Conservation (phyloP, 202 grass and related monocot genomes). For the Sporobolus alterniflorus region DNA sequence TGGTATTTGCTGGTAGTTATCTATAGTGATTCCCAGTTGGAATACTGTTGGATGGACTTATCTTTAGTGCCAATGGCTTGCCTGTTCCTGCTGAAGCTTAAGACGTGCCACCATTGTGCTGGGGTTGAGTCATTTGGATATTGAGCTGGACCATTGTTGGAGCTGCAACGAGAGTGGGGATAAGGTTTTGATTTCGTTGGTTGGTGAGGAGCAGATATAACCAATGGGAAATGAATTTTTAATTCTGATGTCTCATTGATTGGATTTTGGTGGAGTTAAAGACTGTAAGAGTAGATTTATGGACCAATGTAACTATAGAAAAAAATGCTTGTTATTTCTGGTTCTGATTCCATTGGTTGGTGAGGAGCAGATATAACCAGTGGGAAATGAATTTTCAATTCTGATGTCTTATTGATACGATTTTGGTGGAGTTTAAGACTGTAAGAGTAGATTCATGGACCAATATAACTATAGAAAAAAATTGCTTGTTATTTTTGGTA, state of each 20-base stretch:
- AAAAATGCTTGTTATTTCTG: background rate
- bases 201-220: conserved; percentile 27
- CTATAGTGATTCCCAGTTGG: background rate
- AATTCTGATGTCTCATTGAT: conserved; percentile 15
- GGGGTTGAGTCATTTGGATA: background rate
- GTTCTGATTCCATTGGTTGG: conserved; percentile 1
- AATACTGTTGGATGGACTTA: background rate
- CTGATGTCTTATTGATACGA: too few relatives aligned
- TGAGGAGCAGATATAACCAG: background rate
- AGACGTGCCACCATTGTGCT: conserved; percentile 20
- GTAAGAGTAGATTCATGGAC: too few relatives aligned
- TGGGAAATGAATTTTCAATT: too few relatives aligned
- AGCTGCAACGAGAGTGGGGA: conserved; percentile 17
- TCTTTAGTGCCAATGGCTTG: background rate
- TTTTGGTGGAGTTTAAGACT: too few relatives aligned
- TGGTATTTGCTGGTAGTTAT: background rate
- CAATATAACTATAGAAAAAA: too few relatives aligned
- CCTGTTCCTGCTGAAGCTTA: background rate
- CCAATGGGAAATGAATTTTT: conserved; percentile 7
- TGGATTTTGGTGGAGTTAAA: conserved; percentile 2
- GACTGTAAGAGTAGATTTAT: background rate
- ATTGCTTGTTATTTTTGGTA: too few relatives aligned
- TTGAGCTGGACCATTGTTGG: conserved; percentile 20
- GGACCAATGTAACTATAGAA: background rate
- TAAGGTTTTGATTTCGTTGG: conserved; percentile 14